A percentile compares a stretch with the other conserved stretches of the same genome.
Conservation (phyloP, 2,329 filamentous ascomycete species). For the Dothistroma septosporum region DNA sequence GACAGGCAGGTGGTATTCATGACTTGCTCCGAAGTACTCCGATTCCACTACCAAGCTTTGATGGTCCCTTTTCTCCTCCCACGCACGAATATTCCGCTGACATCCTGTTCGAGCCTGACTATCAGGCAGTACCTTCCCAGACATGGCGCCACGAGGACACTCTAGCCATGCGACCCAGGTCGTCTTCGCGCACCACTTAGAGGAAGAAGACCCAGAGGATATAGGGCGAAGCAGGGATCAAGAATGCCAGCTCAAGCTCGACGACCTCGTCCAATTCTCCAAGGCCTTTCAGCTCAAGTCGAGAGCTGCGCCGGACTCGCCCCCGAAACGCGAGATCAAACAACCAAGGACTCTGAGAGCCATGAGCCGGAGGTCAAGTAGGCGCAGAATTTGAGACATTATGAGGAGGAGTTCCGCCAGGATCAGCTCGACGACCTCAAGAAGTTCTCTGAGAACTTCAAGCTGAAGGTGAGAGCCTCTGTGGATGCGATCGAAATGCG, state of each 20-base stretch:
- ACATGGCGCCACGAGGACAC: neutral
- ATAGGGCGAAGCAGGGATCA: neutral
- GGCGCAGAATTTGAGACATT: no score
- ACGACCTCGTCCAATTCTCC: neutral
- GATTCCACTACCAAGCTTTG: neutral
- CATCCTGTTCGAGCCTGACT: neutral
- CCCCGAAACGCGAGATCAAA: neutral
- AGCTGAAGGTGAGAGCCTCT: no score
- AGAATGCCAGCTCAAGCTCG: neutral
- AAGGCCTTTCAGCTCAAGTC: neutral
- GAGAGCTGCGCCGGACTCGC: neutral
- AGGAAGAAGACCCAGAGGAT: neutral
- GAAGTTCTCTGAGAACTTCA: no score
- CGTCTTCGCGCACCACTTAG: neutral
- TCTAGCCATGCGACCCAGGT: neutral
- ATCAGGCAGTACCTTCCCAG: neutral
- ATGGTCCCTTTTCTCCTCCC: neutral
- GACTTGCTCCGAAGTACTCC: neutral
- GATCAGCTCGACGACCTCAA: no score
- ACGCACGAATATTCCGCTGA: neutral
- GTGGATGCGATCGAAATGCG: no score
- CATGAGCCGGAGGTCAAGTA: no score
- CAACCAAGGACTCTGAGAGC: no score
- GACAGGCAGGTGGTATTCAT: neutral
- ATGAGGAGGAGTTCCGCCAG: no score